phyloP scores from a whole-genome alignment of 495 filamentous ascomycete species.

The Neurospora tetraspora region DNA sequence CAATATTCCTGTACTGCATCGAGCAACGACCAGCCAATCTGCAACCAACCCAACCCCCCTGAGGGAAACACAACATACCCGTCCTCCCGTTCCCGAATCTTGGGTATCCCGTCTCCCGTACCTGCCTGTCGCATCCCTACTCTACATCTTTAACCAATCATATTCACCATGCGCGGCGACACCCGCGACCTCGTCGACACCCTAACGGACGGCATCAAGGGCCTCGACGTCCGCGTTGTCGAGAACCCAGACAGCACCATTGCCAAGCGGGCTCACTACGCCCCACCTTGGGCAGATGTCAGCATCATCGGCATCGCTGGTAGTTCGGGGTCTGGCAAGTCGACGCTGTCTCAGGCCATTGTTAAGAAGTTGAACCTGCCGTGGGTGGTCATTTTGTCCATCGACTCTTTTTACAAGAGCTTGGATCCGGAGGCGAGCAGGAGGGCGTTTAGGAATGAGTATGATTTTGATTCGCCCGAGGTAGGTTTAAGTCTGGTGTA shows the following conservation, averaged over 20 bases:
- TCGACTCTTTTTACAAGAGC: constrained; percentile 96
- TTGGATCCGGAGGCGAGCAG: constrained; percentile 61
- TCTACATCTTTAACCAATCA: background rate
- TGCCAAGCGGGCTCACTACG: constrained; percentile 56
- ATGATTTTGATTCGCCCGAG: constrained; percentile 89
- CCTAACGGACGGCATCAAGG: background rate
- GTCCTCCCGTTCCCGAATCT: background rate
- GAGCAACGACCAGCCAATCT: background rate
- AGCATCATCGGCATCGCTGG: constrained; percentile 95
- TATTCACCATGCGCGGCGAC: background rate
- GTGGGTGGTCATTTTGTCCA: constrained; percentile 95
- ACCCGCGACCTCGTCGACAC: background rate
- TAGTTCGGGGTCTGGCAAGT: constrained; percentile 94
- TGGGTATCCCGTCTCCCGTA: background rate
- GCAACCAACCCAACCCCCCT: background rate
- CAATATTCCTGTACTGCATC: background rate
- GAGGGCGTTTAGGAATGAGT: constrained; percentile 77
- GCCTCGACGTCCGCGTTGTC: constrained; percentile 3
- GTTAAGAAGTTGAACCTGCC: constrained; percentile 82
- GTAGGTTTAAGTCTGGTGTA: constrained; percentile 8
- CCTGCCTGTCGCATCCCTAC: background rate
- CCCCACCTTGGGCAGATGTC: constrained; percentile 86
- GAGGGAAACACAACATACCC: background rate
- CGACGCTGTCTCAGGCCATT: constrained; percentile 87
- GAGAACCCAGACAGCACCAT: constrained; percentile 24